These are phyloP conservation scores for Moesziomyces globuligerus DNA, from an alignment of 1,284 basidiomycete species.

Conservation along the genomic window DNA sequence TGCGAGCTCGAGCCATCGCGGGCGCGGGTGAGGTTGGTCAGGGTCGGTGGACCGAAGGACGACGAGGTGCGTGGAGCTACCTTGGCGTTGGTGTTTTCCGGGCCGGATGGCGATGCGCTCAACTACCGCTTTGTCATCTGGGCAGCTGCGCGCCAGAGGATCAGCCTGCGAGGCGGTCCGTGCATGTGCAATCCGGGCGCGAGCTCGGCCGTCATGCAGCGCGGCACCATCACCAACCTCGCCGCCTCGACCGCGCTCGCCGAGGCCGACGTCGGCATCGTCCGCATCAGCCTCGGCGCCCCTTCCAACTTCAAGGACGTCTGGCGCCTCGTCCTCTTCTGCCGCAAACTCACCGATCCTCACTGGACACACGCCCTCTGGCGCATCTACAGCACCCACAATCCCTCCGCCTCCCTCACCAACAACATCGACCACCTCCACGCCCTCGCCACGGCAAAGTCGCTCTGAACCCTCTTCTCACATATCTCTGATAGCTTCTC, in stretches of 20 bases:
- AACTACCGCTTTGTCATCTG: slow-evolving; percentile 35
- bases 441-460: slow-evolving; percentile 9
- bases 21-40: slow-evolving; percentile 5
- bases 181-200: slow-evolving; percentile 44
- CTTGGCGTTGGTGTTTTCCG: slow-evolving; percentile 12
- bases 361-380: slow-evolving; percentile 7
- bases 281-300: slow-evolving; percentile 14
- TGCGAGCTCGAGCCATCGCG: neutral
- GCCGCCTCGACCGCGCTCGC: slow-evolving; percentile 6
- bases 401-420: neutral
- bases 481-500: no score
- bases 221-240: slow-evolving; percentile 24
- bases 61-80: slow-evolving; percentile 6
- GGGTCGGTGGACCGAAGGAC: slow-evolving; percentile 1
- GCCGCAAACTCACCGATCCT: neutral
- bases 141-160: slow-evolving; percentile 9
- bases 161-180: slow-evolving; percentile 30
- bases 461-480: neutral
- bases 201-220: slow-evolving; percentile 14
- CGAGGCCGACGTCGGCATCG: slow-evolving; percentile 27
- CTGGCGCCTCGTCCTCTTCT: slow-evolving; percentile 16
- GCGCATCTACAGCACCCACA: neutral
- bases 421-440: slow-evolving; percentile 19
- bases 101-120: neutral
- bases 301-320: slow-evolving; percentile 24